Evolutionary conservation across 805 yeast species (phyloP).

Genomic region (Teunomyces panamensis): DNA sequence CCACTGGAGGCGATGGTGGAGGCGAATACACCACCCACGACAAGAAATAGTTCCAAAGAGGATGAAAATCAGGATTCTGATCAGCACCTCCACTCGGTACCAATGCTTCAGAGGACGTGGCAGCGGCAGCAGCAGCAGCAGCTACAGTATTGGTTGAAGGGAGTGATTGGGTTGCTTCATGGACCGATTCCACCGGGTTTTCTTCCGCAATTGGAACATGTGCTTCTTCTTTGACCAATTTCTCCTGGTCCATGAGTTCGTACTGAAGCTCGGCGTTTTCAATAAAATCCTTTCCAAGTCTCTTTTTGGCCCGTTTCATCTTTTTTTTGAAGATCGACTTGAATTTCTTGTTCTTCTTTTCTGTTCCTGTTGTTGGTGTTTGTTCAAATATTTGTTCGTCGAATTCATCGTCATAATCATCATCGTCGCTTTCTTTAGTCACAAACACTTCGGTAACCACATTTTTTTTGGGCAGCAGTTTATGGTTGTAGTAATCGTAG

Average conservation of each 20-base stretch:
- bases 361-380: not conserved
- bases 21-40: slow-evolving; percentile 35
- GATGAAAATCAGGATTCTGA: slow-evolving; percentile 28
- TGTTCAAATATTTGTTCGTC: not conserved
- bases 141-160: not conserved
- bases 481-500: slow-evolving; percentile 33
- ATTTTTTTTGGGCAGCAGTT: slow-evolving; percentile 13
- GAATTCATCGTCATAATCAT: not conserved
- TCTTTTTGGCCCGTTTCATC: slow-evolving; percentile 22
- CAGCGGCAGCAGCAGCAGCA: not conserved
- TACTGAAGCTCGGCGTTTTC: slow-evolving; percentile 10
- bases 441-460: slow-evolving; percentile 19
- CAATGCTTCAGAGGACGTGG: not conserved
- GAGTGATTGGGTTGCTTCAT: not conserved
- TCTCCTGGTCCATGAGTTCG: slow-evolving; percentile 4
- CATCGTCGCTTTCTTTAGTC: slow-evolving; percentile 17
- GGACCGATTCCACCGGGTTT: slow-evolving; percentile 5
- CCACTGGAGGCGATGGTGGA: not conserved
- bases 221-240: slow-evolving; percentile 6
- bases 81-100: not conserved
- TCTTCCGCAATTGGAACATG: slow-evolving; percentile 4
- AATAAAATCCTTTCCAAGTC: slow-evolving; percentile 16
- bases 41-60: slow-evolving; percentile 36
- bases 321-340: slow-evolving; percentile 13
- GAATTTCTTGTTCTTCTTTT: slow-evolving; percentile 11